Percentiles rank a stretch among this genome's conserved stretches.
These are phyloP conservation scores for Linum lewisii DNA, from an alignment of 345 rosid species.

Conservation along the genomic window DNA sequence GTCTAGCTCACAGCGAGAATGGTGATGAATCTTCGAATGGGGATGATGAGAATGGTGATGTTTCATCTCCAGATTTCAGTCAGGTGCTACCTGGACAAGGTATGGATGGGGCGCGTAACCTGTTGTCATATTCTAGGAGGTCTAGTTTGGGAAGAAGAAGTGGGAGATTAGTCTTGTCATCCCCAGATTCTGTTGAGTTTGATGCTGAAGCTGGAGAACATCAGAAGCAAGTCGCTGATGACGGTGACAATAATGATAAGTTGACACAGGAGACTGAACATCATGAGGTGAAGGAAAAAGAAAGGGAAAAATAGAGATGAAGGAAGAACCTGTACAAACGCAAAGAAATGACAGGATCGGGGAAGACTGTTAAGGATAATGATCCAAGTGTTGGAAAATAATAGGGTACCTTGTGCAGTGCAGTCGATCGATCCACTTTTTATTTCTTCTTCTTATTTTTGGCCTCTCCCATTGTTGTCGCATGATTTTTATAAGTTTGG, in stretches of 20 bases:
- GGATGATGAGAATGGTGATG: neutral
- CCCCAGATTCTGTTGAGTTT: neutral
- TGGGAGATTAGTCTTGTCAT: neutral
- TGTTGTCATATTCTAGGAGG: neutral
- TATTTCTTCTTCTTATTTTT: neutral
- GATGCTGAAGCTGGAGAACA: neutral
- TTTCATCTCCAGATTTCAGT: neutral
- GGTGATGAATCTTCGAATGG: neutral
- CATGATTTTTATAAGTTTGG: neutral
- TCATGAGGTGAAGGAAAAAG: neutral
- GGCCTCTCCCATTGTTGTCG: neutral
- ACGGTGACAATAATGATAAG: neutral
- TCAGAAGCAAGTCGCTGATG: neutral
- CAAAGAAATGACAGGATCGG: neutral
- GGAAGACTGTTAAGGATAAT: no score
- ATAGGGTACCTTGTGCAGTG: neutral
- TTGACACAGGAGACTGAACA: neutral
- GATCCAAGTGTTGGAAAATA: neutral
- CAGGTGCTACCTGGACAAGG: neutral
- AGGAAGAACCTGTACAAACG: neutral
- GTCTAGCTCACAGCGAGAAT: neutral
- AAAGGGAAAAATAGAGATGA: neutral
- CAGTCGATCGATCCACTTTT: neutral
- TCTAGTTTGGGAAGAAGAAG: slow-evolving; percentile 3
- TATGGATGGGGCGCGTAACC: neutral